Percentiles rank a stretch among this genome's conserved stretches.
Evolutionary conservation across 371 early-diverging fungal genomes (phyloP).

Genomic region (Haplosporangium sp.): DNA sequence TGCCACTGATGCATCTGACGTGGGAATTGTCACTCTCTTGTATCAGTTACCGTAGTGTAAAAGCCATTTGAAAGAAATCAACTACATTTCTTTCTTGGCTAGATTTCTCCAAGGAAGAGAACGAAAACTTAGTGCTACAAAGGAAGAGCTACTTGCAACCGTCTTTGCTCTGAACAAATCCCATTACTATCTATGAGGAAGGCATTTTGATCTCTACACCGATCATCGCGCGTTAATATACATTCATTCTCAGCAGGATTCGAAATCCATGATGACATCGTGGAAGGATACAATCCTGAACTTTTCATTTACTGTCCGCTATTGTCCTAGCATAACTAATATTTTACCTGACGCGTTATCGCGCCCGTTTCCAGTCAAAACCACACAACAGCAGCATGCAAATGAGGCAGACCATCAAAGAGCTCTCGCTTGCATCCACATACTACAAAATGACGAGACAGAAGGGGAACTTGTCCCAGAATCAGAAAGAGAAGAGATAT

Average conservation of each 20-base stretch:
- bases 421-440: too few species aligned
- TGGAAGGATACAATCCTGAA: conserved; percentile 9
- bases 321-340: not conserved
- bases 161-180: conserved; percentile 14
- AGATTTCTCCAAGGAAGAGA: conserved; percentile 6
- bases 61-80: conserved; percentile 1
- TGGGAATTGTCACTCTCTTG: conserved; percentile 52
- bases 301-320: not conserved
- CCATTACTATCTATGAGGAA: conserved; percentile 17
- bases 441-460: too few species aligned
- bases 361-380: conserved; percentile 3
- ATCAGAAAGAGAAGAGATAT: not conserved
- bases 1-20: conserved; percentile 57
- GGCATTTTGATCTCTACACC: conserved; percentile 16
- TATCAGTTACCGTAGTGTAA: conserved; percentile 24
- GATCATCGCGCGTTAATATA: conserved; percentile 16
- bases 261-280: conserved; percentile 1
- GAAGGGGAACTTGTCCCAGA: not conserved
- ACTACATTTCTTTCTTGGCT: conserved; percentile 14
- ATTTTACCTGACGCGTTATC: conserved; percentile 11
- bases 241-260: conserved; percentile 9
- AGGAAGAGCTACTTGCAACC: conserved; percentile 15
- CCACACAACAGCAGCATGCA: conserved; percentile 1
- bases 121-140: conserved; percentile 10
- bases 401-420: not conserved